Percentiles rank a stretch among this genome's conserved stretches.
Conservation (phyloP, 179 eudicot species). For the Silene noctiflora region DNA sequence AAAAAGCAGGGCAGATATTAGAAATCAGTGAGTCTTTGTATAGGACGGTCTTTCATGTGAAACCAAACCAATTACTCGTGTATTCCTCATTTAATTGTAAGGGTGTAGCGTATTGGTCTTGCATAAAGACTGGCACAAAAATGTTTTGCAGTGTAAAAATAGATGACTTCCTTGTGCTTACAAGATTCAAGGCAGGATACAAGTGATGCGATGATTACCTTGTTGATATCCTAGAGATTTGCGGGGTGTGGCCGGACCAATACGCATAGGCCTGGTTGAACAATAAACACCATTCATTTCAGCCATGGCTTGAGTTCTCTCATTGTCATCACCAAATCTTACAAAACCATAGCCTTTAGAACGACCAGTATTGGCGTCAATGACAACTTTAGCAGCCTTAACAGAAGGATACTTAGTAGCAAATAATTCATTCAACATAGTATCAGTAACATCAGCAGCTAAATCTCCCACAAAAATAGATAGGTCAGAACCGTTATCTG, state of each 20-base stretch:
- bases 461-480: slow-evolving; percentile 96
- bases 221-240: slow-evolving; percentile 86
- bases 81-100: too few species aligned
- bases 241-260: slow-evolving; percentile 91
- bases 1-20: too few species aligned
- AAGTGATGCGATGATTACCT: slow-evolving; percentile 36
- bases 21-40: too few species aligned
- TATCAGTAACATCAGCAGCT: slow-evolving; percentile 92
- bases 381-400: slow-evolving; percentile 96
- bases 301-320: slow-evolving; percentile 84
- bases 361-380: slow-evolving; percentile 86
- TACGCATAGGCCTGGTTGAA: slow-evolving; percentile 90
- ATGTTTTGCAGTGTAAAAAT: too few species aligned
- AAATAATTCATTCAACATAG: slow-evolving; percentile 72
- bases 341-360: slow-evolving; percentile 98
- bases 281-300: slow-evolving; percentile 95
- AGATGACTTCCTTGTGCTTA: neutral
- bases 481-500: slow-evolving; percentile 83
- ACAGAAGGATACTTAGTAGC: slow-evolving; percentile 75
- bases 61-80: too few species aligned
- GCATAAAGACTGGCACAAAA: too few species aligned
- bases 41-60: too few species aligned
- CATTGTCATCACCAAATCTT: slow-evolving; percentile 94
- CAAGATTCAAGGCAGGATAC: neutral
- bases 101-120: too few species aligned